A percentile compares a stretch with the other conserved stretches of the same genome.
phyloP scores from a whole-genome alignment of 1,284 basidiomycete species.

The Leccinum insigne region DNA sequence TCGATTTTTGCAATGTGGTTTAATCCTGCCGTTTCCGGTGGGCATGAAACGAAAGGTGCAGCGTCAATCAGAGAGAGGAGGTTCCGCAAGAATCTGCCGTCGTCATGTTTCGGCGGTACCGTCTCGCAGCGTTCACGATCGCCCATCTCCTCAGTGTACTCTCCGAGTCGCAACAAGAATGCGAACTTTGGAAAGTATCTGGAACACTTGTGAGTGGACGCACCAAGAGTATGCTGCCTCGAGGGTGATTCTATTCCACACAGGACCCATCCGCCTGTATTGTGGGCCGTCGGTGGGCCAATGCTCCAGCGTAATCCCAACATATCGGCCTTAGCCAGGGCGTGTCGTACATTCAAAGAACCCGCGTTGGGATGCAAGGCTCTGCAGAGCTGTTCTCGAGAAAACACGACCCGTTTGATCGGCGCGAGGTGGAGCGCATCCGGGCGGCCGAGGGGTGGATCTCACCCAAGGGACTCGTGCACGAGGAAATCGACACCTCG shows the following conservation, averaged over 20 bases:
- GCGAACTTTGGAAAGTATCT: not conserved
- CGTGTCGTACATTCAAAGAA: no score
- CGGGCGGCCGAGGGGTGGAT: constrained; percentile 96
- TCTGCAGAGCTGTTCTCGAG: constrained; percentile 76
- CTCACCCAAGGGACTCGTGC: constrained; percentile 91
- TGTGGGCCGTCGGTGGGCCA: no score
- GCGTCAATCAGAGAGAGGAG: not conserved
- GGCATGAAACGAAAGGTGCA: not conserved
- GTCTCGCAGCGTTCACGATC: not conserved
- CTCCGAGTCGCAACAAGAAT: not conserved
- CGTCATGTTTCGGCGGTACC: not conserved
- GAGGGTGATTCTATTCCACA: not conserved
- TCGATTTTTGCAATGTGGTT: not conserved
- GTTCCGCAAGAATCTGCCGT: not conserved
- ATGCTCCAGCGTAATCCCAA: no score
- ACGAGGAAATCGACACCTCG: constrained; percentile 91
- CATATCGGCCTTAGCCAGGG: no score
- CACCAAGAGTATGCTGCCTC: not conserved
- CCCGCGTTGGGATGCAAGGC: constrained; percentile 52
- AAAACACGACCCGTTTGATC: constrained; percentile 92
- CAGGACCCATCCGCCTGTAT: not conserved
- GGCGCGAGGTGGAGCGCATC: constrained; percentile 84
- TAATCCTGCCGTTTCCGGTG: not conserved
- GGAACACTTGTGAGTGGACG: not conserved
- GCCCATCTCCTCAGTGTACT: not conserved